phyloP scores from a whole-genome alignment of 1,284 basidiomycete species.

The Volvariella surrecta region DNA sequence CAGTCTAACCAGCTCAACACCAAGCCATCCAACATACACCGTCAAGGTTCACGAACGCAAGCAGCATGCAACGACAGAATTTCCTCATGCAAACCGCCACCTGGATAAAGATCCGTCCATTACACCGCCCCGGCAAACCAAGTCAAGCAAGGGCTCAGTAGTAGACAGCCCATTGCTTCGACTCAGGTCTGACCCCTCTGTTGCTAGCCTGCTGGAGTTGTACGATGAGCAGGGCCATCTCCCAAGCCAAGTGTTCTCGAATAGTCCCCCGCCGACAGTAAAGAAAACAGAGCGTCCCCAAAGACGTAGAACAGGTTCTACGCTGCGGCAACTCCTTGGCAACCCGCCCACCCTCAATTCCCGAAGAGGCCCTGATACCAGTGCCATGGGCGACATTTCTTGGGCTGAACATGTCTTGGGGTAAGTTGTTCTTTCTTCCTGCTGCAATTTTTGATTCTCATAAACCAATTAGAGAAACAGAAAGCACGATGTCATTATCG shows the following conservation, averaged over 20 bases:
- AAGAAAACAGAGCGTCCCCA: slow-evolving; percentile 38
- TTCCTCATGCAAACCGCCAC: slow-evolving; percentile 49
- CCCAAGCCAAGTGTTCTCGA: slow-evolving; percentile 53
- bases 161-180: slow-evolving; percentile 25
- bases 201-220: slow-evolving; percentile 58
- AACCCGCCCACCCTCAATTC: slow-evolving; percentile 29
- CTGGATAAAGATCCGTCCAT: slow-evolving; percentile 16
- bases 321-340: slow-evolving; percentile 61
- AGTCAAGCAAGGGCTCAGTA: slow-evolving; percentile 35
- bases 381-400: slow-evolving; percentile 54
- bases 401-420: slow-evolving; percentile 70
- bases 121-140: slow-evolving; percentile 11
- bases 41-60: slow-evolving; percentile 60
- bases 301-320: slow-evolving; percentile 54
- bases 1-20: slow-evolving; percentile 39
- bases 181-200: slow-evolving; percentile 67
- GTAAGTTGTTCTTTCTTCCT: slow-evolving; percentile 28
- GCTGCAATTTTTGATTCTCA: slow-evolving; percentile 1
- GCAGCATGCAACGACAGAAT: slow-evolving; percentile 53
- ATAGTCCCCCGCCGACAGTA: slow-evolving; percentile 39
- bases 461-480: slow-evolving; percentile 32
- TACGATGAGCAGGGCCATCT: slow-evolving; percentile 67
- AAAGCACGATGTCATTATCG: slow-evolving; percentile 34
- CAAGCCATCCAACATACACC: slow-evolving; percentile 48
- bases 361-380: slow-evolving; percentile 22